Evolutionary conservation across 805 yeast genomes (phyloP), one percentile per base, ranked within the genome.

Genomic region (Saccharomycopsis guyanensis): DNA sequence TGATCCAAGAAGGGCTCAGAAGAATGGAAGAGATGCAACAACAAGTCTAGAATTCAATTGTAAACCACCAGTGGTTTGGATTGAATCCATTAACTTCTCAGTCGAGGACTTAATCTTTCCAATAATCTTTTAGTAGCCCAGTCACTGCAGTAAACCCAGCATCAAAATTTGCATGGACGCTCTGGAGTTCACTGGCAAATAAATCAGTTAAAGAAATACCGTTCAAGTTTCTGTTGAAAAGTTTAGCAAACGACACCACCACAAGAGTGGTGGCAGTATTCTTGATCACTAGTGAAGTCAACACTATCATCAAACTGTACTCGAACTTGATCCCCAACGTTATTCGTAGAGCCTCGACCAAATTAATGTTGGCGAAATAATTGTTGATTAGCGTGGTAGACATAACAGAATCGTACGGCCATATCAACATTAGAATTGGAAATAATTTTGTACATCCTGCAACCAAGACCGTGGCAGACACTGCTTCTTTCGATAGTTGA

Each of bases 341-440:
- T 8, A 75, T 70, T 20, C 69, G 62, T 29, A 80, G 56, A 0
- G 88, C 80, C 57, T 86, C 95, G 4, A 82, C 63, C n/a, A 78
- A 68, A 52, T 76, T 81, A 43, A 82, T 60, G 38, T 72, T 72
- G 0, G 84, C 82, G 2, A 81, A 73, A 54, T 77, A 66, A 49
- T 74, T 38, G 36, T 47, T 74, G 25, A 85, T 82, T 7, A 79
- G 65, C 4, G 68, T 66, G 18, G 79, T 72, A 0, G 83, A 81
- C 2, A 82, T 69, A 1, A 82, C 70, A n/a, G 84, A 75, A 58
- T 93, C 96, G 58, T 93, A 93, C 0, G 95, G 93, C 99, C 99
- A 93, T 31, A 93, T 91, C 27, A 93, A 69, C 89, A 91, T 91
- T 29, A 93, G 70, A 16, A 93, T 82, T 0, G 98, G 98, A 52